phyloP scores from a whole-genome alignment of 1,284 basidiomycete genomes.

The Laetiporus sulphureus region DNA sequence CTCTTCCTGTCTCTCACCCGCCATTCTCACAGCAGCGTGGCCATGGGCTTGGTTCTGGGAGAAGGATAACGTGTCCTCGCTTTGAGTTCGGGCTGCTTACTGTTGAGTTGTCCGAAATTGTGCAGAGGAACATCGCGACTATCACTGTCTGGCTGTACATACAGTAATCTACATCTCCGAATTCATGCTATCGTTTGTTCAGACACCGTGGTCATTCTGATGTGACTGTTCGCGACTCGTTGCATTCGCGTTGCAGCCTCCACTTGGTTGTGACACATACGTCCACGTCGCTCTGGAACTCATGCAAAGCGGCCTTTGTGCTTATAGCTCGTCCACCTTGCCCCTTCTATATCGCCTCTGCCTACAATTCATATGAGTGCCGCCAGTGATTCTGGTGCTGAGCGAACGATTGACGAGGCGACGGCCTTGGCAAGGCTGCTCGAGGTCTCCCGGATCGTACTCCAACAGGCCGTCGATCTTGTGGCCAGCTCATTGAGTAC shows the following conservation, averaged over 20 bases:
- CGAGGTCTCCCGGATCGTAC: slow-evolving; percentile 55
- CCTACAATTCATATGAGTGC: too few relatives aligned
- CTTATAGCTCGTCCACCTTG: too few relatives aligned
- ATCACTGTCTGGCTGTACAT: too few relatives aligned
- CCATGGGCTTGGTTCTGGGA: slow-evolving; percentile 47
- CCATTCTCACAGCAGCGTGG: slow-evolving; percentile 28
- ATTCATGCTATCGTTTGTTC: too few relatives aligned
- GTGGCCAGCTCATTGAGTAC: slow-evolving; percentile 55
- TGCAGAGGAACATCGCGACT: slow-evolving; percentile 52
- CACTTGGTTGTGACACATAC: too few relatives aligned
- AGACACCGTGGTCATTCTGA: neutral
- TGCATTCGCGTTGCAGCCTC: neutral
- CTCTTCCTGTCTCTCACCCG: slow-evolving; percentile 71
- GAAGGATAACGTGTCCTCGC: slow-evolving; percentile 47
- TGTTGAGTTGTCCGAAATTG: slow-evolving; percentile 73
- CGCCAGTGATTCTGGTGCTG: too few relatives aligned
- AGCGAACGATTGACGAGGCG: slow-evolving; percentile 20
- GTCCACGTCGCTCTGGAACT: too few relatives aligned
- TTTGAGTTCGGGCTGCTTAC: slow-evolving; percentile 72
- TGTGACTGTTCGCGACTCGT: neutral
- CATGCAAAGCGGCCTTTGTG: too few relatives aligned
- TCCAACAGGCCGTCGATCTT: slow-evolving; percentile 66
- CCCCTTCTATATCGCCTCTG: too few relatives aligned
- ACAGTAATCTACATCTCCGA: too few relatives aligned
- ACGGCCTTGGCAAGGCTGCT: slow-evolving; percentile 44